phyloP scores from a whole-genome alignment of 148 eudicot genomes.

The Agrostemma githago region DNA sequence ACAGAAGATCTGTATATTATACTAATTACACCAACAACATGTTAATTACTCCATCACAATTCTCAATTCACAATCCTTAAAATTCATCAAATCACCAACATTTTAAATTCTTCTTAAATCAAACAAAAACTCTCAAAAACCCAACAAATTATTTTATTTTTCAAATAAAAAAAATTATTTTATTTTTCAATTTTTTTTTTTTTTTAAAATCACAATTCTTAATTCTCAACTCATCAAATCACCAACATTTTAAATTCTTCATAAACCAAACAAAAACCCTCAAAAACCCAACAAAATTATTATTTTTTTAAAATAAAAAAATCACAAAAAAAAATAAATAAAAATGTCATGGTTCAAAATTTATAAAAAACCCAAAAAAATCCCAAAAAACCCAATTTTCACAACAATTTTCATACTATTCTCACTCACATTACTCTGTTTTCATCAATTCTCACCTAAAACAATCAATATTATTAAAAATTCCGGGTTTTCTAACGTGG shows the following conservation, averaged over 20 bases:
- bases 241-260: not conserved
- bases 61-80: too few species aligned
- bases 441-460: conserved; percentile 10
- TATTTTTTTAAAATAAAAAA: not conserved
- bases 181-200: too few species aligned
- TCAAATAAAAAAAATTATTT: not conserved
- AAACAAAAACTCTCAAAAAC: too few species aligned
- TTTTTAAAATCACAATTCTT: not conserved
- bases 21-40: not conserved
- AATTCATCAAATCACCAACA: not conserved
- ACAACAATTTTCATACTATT: conserved; percentile 2
- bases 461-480: not conserved
- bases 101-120: too few species aligned
- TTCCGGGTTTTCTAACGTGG: not conserved
- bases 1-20: too few species aligned
- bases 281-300: not conserved
- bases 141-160: not conserved
- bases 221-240: not conserved
- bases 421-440: conserved; percentile 9
- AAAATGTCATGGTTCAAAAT: conserved; percentile 2
- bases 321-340: not conserved
- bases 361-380: not conserved
- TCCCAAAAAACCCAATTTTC: not conserved
- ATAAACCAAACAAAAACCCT: too few species aligned
- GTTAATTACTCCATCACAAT: not conserved